Base-by-base conservation (phyloP, 2,329 filamentous ascomycete genomes). In the Ophiostoma australiae region DNA sequence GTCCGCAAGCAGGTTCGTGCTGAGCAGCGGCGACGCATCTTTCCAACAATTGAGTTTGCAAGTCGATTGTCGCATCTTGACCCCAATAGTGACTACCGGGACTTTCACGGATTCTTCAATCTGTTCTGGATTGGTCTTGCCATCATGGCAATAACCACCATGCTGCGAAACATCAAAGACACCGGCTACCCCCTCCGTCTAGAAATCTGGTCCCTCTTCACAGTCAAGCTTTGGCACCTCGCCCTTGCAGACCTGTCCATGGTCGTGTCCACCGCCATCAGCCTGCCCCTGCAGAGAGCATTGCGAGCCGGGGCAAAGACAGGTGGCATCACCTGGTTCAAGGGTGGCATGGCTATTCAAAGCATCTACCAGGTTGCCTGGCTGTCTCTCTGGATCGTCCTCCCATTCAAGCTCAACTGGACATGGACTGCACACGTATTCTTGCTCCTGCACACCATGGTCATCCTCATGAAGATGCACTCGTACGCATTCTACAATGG, bases 401-500 rank as follows among this genome's bases (percentile, higher is more conserved):
- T 93, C 77, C 95, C 95, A 0, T 98, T 98, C 75, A 80, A 90
- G 75, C 84, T 96, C 10, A 85, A 91, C 69, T 99, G 95, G 95
- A 92, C 93, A 2, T 99, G 95, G 95, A 99, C 95, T 0, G 90
- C 94, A 2, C 95, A 98, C 78, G 95, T 99, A 55, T 99, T 96
- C 79, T 87, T 99, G 76, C 90, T 94, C 13, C 84, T 99, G 44
- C 95, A 99, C 80, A 90, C 93, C 63, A 88, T 99, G 80, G 90
- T 92, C 8, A 85, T 99, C 27, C 88, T 97, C 69, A 99, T 99
- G 95, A 99, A 99, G 84, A 95, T 98, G 89, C 95, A 99, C 80
- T 97, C 94, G 6, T 99, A 97, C 78, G 91, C 93, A 33, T 99
- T 98, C 80, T 99, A 99, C 83, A 98, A 97, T 76, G 95, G 95